These are phyloP conservation scores for Syncephalastrum contaminatum DNA, from an alignment of 371 early-diverging fungal species.

Conservation along the genomic window DNA sequence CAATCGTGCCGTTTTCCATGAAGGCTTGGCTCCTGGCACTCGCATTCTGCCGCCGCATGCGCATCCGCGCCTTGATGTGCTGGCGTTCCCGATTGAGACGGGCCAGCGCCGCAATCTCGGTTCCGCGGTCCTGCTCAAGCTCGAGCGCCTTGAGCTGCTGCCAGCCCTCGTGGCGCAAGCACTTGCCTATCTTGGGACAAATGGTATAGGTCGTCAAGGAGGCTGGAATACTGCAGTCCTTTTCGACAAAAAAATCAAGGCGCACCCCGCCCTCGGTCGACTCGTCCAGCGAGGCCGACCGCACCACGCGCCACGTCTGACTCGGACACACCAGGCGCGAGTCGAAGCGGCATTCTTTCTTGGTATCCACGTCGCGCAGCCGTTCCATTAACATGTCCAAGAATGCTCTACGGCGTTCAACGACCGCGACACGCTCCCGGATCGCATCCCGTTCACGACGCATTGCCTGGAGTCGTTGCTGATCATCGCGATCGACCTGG, in stretches of 20 bases:
- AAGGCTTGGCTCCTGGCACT: too few species aligned
- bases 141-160: slow-evolving; percentile 50
- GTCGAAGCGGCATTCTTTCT: slow-evolving; percentile 44
- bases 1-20: too few species aligned
- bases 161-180: slow-evolving; percentile 50
- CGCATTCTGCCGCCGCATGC: slow-evolving; percentile 28
- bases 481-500: too few species aligned
- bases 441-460: too few species aligned
- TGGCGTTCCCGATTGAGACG: slow-evolving; percentile 38
- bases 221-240: slow-evolving; percentile 9
- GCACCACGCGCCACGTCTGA: slow-evolving; percentile 24
- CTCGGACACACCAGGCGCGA: slow-evolving; percentile 50
- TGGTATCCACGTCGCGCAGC: too few species aligned
- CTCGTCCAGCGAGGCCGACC: too few species aligned
- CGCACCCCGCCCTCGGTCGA: slow-evolving; percentile 1
- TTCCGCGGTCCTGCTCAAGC: slow-evolving; percentile 52
- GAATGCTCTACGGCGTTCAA: too few species aligned
- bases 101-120: slow-evolving; percentile 30
- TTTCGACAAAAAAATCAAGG: slow-evolving; percentile 4
- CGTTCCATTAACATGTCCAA: too few species aligned
- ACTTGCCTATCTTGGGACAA: slow-evolving; percentile 8
- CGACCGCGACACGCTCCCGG: too few species aligned
- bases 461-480: too few species aligned
- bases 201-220: too few species aligned
- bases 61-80: slow-evolving; percentile 44